Evolutionary conservation across 345 rosid species (phyloP).

Genomic region (Syzygium grande): DNA sequence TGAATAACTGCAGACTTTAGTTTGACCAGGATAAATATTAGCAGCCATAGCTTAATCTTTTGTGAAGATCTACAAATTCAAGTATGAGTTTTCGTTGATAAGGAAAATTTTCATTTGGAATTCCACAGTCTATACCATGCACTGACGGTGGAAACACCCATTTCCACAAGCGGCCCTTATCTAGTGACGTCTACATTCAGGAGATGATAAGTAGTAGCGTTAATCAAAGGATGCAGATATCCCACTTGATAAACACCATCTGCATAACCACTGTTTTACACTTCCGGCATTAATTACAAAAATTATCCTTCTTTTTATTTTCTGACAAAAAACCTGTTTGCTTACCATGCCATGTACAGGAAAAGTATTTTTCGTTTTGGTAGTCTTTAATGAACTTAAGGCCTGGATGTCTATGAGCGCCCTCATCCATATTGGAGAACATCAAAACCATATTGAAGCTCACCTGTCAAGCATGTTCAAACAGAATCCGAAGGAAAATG

Average conservation of each 20-base stretch:
- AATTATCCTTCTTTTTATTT: not conserved
- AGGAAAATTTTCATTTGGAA: not conserved
- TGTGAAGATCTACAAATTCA: not conserved
- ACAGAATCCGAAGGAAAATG: conserved; percentile 34
- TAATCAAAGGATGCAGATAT: not conserved
- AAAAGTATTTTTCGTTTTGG: not conserved
- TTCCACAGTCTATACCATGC: not conserved
- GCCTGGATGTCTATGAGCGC: not conserved
- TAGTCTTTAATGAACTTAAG: not conserved
- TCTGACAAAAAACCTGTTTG: not conserved
- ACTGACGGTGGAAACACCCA: not conserved
- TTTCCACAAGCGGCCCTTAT: not conserved
- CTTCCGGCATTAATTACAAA: not conserved
- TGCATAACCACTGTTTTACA: not conserved
- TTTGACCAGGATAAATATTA: not conserved
- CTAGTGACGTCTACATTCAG: not conserved
- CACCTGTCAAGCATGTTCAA: conserved; percentile 46
- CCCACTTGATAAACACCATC: not conserved
- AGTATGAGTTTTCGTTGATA: not conserved
- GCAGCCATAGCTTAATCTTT: not conserved
- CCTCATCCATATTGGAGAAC: not conserved
- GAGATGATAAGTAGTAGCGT: not conserved
- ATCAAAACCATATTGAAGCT: not conserved
- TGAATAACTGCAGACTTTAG: not conserved
- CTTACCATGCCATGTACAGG: not conserved